Evolutionary conservation across 768 basidiomycete genomes (phyloP).

Genomic region (Tylopilus sp.): DNA sequence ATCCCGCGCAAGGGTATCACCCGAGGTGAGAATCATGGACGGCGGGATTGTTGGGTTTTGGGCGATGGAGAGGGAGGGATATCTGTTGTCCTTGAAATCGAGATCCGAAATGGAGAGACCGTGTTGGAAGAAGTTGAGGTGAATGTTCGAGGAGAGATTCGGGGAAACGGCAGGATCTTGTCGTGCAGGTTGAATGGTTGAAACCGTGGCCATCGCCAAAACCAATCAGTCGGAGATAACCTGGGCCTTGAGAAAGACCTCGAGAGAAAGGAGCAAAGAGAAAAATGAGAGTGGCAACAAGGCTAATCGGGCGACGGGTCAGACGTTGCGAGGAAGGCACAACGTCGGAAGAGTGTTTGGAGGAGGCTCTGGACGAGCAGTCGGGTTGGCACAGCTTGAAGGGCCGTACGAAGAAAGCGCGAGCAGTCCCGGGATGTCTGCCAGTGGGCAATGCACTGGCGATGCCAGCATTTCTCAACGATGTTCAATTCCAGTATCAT

Average conservation of each 20-base stretch:
- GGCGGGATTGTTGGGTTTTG: conserved; percentile 22
- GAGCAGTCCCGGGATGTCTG: conserved; percentile 1
- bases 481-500: conserved; percentile 15
- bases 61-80: conserved; percentile 36
- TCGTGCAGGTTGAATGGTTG: conserved; percentile 46
- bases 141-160: conserved; percentile 31
- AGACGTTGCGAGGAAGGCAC: background rate
- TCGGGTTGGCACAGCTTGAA: background rate
- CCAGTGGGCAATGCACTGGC: conserved; percentile 15
- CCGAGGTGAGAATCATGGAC: conserved; percentile 29
- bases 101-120: conserved; percentile 54
- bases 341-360: background rate
- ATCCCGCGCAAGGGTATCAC: conserved; percentile 28
- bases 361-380: background rate
- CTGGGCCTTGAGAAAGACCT: conserved; percentile 11
- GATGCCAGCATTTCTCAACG: conserved; percentile 19
- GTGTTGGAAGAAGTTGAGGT: conserved; percentile 46
- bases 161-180: conserved; percentile 35
- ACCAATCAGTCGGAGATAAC: conserved; percentile 22
- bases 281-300: conserved; percentile 6
- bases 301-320: conserved; percentile 2
- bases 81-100: conserved; percentile 63
- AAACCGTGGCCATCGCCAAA: conserved; percentile 41
- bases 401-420: background rate
- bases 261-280: conserved; percentile 10